Evolutionary conservation across 78 protist genomes (phyloP).

Genomic region (Thecamonas trahens): DNA sequence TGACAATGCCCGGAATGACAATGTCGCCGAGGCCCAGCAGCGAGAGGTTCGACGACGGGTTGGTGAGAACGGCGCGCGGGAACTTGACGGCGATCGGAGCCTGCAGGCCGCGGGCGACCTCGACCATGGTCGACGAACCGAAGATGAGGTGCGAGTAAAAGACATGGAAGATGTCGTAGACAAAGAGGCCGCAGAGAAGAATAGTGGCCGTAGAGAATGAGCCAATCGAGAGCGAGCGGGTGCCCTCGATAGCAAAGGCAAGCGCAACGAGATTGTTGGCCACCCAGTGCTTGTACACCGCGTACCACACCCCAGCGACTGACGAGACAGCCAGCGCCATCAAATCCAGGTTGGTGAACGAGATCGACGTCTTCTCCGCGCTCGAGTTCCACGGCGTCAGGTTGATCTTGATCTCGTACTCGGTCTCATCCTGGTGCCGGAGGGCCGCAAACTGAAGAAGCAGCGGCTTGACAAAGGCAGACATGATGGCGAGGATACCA

Average conservation of each 20-base stretch:
- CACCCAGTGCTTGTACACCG: constrained; percentile 60
- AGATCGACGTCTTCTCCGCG: neutral
- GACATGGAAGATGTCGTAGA: constrained; percentile 93
- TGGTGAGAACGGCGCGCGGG: constrained; percentile 62
- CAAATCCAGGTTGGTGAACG: constrained; percentile 19
- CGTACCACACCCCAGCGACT: no score
- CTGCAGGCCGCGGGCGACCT: constrained; percentile 83
- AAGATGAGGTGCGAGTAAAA: constrained; percentile 79
- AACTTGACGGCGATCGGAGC: constrained; percentile 87
- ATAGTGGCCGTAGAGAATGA: constrained; percentile 45
- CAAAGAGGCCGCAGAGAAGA: constrained; percentile 74
- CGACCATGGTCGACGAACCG: constrained; percentile 53
- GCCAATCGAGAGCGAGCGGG: constrained; percentile 17
- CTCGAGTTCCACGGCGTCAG: neutral
- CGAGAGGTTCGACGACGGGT: constrained; percentile 36
- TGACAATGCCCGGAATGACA: constrained; percentile 80
- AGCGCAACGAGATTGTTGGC: constrained; percentile 80
- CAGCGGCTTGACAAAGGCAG: neutral
- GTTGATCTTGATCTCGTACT: neutral
- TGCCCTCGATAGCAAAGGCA: constrained; percentile 48
- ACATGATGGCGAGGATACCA: neutral
- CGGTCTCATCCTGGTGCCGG: neutral
- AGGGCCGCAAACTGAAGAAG: neutral
- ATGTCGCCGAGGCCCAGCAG: constrained; percentile 96
- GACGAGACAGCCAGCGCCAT: constrained; percentile 3